Evolutionary conservation across 345 rosid species (phyloP).

Genomic region (Stellera chamaejasme): DNA sequence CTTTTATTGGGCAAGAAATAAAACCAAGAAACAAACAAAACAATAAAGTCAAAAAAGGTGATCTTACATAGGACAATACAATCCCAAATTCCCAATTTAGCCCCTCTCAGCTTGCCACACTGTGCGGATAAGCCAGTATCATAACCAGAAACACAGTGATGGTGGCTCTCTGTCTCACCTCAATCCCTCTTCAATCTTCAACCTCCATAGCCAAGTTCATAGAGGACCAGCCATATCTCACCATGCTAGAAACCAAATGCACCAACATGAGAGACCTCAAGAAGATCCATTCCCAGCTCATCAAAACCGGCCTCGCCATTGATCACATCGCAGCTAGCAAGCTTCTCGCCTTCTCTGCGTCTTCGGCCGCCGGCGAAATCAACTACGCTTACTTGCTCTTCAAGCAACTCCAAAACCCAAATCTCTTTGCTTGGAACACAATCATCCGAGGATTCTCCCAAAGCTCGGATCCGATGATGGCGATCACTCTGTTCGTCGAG

Average conservation of each 20-base stretch:
- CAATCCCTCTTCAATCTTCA: conserved; percentile 16
- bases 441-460: conserved; percentile 62
- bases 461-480: conserved; percentile 47
- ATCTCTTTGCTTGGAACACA: conserved; percentile 62
- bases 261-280: conserved; percentile 51
- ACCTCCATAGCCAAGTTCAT: conserved; percentile 24
- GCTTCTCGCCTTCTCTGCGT: conserved; percentile 50
- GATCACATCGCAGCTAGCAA: conserved; percentile 51
- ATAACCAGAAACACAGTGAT: conserved; percentile 13
- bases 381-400: conserved; percentile 55
- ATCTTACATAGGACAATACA: background rate
- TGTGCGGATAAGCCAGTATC: background rate
- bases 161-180: conserved; percentile 16
- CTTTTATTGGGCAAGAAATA: background rate
- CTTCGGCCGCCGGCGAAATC: conserved; percentile 45
- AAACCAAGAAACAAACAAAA: background rate
- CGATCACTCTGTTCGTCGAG: conserved; percentile 44
- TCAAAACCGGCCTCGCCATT: conserved; percentile 56
- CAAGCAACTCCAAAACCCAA: conserved; percentile 33
- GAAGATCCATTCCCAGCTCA: conserved; percentile 53
- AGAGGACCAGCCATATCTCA: conserved; percentile 33
- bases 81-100: background rate
- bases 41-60: background rate
- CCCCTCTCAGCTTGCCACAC: no score
- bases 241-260: conserved; percentile 43